Evolutionary conservation across 306 rosid species (phyloP).

Genomic region (Oxytropis ochrocephala): DNA sequence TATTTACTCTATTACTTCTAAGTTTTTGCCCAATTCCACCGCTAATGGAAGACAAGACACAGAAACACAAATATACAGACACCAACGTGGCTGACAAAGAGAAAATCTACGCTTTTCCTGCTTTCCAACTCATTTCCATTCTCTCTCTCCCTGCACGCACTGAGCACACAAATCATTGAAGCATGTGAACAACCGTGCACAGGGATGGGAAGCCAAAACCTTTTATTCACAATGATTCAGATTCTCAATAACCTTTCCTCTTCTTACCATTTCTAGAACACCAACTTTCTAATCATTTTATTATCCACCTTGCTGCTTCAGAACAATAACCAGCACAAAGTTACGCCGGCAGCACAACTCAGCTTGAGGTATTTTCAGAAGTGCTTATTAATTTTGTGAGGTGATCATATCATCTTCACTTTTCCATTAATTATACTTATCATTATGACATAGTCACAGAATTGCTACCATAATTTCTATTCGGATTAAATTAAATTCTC

Average conservation of each 20-base stretch:
- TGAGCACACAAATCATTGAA: constrained; percentile 6
- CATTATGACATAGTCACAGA: background rate
- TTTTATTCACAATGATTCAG: constrained; percentile 39
- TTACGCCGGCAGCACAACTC: background rate
- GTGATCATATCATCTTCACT: background rate
- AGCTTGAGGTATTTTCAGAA: constrained; percentile 19
- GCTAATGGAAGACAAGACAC: constrained; percentile 24
- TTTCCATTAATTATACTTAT: background rate
- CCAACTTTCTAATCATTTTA: constrained; percentile 13
- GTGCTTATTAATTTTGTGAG: background rate
- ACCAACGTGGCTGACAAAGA: too few relatives aligned
- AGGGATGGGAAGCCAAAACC: constrained; percentile 42
- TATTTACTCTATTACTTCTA: too few relatives aligned
- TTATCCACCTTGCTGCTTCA: background rate
- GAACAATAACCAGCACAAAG: background rate
- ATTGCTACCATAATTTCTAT: background rate
- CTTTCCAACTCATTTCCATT: constrained; percentile 44
- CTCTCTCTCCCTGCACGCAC: constrained; percentile 23
- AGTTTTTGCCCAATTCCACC: background rate
- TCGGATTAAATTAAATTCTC: background rate
- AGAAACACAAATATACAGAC: background rate
- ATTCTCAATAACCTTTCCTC: constrained; percentile 4
- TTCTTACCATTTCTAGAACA: constrained; percentile 18
- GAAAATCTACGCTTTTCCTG: background rate
- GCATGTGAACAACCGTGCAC: constrained; percentile 44